A percentile compares a stretch with the other conserved stretches of the same genome.
Evolutionary conservation across 345 rosid genomes (phyloP).

Genomic region (Erucastrum elatum): DNA sequence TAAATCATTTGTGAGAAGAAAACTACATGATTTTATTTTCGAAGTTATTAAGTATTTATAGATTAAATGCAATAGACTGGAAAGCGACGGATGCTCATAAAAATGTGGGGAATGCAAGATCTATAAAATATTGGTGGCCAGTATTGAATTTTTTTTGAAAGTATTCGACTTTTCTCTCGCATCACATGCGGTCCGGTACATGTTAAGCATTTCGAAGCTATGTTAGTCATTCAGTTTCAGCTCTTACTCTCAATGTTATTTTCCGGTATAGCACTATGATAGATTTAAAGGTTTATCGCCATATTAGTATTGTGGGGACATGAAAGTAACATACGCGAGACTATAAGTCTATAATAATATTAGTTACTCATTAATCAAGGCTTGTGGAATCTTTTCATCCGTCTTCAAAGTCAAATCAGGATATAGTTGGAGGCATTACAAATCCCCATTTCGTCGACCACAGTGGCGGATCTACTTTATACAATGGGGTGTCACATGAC

Average conservation of each 20-base stretch:
- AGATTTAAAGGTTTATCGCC: background rate
- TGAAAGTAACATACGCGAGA: slow-evolving; percentile 9
- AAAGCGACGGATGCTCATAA: background rate
- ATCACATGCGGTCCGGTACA: too few species aligned
- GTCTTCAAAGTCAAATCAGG: slow-evolving; percentile 19
- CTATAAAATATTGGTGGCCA: background rate
- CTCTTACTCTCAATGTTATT: background rate
- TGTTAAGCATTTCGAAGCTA: too few species aligned
- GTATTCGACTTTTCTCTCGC: background rate
- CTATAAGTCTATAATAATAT: slow-evolving; percentile 4
- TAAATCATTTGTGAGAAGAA: background rate
- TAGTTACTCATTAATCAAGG: slow-evolving; percentile 18
- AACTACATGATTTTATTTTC: background rate
- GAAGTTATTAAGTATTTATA: background rate
- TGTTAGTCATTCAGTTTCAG: background rate
- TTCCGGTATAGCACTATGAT: background rate
- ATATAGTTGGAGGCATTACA: slow-evolving; percentile 23
- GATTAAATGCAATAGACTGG: background rate
- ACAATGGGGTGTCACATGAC: too few species aligned
- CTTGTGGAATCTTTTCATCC: slow-evolving; percentile 21
- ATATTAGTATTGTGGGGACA: background rate
- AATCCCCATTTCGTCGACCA: slow-evolving; percentile 12
- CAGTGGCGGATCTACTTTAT: too few species aligned
- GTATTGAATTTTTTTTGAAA: background rate
- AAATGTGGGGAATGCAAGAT: background rate